Evolutionary conservation across 306 rosid species (phyloP).

Genomic region (Inga leiocalycina): DNA sequence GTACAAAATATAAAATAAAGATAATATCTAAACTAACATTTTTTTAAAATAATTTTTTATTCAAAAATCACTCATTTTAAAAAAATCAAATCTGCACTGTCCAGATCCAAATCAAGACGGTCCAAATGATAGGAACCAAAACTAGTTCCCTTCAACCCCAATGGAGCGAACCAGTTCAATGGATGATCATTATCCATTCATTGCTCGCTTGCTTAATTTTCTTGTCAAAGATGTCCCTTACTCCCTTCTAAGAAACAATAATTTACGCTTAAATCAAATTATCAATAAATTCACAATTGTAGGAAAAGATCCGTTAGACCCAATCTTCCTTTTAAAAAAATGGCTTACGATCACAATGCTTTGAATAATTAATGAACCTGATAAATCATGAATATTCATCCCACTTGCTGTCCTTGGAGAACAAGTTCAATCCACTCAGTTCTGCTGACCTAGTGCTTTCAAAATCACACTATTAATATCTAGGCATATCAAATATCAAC

Average conservation of each 20-base stretch:
- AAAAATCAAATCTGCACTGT: too few species aligned
- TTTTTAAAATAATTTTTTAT: too few species aligned
- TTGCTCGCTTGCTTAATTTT: background rate
- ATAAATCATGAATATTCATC: background rate
- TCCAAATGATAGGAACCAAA: too few species aligned
- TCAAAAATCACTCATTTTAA: too few species aligned
- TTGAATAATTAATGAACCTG: background rate
- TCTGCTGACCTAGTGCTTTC: background rate
- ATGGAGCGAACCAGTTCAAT: background rate
- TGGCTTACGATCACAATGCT: background rate
- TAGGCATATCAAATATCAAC: background rate
- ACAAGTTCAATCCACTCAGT: background rate
- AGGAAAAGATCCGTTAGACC: too few species aligned
- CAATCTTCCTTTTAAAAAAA: background rate
- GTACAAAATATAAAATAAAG: too few species aligned
- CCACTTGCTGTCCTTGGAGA: background rate
- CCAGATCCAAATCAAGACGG: too few species aligned
- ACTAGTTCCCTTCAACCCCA: background rate
- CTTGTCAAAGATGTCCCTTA: too few species aligned
- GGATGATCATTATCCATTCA: background rate
- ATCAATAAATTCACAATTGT: background rate
- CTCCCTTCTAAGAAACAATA: background rate
- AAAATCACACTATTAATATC: background rate
- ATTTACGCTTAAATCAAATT: too few species aligned
- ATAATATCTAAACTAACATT: too few species aligned